Conservation (phyloP, 2,329 filamentous ascomycete species). For the Trichoderma afroharzianum region DNA sequence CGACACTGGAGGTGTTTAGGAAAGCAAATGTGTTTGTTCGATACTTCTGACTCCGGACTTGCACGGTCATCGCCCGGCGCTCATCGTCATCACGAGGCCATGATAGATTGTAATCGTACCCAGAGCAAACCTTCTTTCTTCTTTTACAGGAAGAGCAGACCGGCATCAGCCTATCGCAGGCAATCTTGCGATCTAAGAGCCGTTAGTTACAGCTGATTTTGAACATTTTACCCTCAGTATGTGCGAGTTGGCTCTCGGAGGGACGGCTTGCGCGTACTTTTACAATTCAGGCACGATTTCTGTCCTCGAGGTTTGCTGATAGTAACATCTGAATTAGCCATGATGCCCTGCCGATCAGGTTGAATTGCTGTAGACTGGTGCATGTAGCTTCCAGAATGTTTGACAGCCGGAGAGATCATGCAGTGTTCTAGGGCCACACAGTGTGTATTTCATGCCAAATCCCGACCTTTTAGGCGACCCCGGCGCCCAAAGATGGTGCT, state of each 20-base stretch:
- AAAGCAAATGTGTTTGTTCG: background rate
- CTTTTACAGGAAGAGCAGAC: conserved; percentile 11
- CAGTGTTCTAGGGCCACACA: background rate
- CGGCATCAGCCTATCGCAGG: conserved; percentile 10
- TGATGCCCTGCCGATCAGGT: background rate
- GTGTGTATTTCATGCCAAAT: background rate
- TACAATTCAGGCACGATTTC: conserved; percentile 14
- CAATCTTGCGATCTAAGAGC: conserved; percentile 10
- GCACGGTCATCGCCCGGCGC: background rate
- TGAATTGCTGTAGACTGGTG: background rate
- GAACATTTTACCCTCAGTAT: background rate
- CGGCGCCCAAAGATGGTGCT: background rate
- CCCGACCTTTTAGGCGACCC: background rate
- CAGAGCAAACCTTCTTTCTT: conserved; percentile 10
- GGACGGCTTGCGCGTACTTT: background rate
- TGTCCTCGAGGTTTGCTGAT: background rate
- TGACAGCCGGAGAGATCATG: background rate
- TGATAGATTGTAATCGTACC: conserved; percentile 14
- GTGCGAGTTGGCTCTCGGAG: too few species aligned
- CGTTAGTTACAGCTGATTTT: background rate
- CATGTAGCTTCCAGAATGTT: background rate
- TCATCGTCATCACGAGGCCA: conserved; percentile 12
- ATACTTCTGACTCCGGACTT: background rate
- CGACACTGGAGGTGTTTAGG: background rate
- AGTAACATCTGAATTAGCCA: background rate